phyloP scores from a whole-genome alignment of 768 basidiomycete genomes.

The Lentinula guzmanii region DNA sequence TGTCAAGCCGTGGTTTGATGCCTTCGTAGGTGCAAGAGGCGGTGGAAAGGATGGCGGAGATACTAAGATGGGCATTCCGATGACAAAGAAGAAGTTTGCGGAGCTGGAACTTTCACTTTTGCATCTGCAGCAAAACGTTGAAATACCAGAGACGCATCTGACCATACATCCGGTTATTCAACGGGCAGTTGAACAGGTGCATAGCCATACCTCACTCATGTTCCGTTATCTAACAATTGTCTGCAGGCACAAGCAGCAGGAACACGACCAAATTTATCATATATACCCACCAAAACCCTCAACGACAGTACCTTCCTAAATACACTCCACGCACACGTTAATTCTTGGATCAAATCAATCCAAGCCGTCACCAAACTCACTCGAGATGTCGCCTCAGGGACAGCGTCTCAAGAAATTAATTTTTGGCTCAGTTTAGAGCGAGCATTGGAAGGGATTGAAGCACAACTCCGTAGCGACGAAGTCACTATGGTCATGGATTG shows the following conservation, averaged over 20 bases:
- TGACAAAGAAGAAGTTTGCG: constrained; percentile 99
- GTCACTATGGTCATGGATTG: constrained; percentile 93
- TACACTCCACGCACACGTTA: constrained; percentile 87
- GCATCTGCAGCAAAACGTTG: constrained; percentile 97
- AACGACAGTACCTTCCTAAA: constrained; percentile 92
- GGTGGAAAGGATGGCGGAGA: constrained; percentile 67
- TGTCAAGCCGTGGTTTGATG: constrained; percentile 98
- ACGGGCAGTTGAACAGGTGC: constrained; percentile 73
- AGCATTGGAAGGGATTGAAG: constrained; percentile 89
- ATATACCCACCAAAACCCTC: constrained; percentile 67
- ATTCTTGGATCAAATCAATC: constrained; percentile 97
- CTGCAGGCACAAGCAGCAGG: constrained; percentile 41
- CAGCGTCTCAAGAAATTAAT: constrained; percentile 98
- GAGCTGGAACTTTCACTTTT: constrained; percentile 92
- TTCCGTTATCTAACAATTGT: background rate
- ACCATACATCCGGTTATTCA: constrained; percentile 88
- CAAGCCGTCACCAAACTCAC: constrained; percentile 95
- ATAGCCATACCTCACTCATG: background rate
- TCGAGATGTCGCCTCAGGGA: constrained; percentile 88
- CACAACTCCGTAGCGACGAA: constrained; percentile 86
- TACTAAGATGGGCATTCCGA: constrained; percentile 91
- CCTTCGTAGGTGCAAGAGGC: constrained; percentile 84
- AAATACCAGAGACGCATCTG: constrained; percentile 95
- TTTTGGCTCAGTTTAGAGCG: constrained; percentile 96
- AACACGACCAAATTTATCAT: constrained; percentile 67